These are phyloP conservation scores for Emergomyces africanus DNA, from an alignment of 2,329 filamentous ascomycete genomes.

Conservation along the genomic window DNA sequence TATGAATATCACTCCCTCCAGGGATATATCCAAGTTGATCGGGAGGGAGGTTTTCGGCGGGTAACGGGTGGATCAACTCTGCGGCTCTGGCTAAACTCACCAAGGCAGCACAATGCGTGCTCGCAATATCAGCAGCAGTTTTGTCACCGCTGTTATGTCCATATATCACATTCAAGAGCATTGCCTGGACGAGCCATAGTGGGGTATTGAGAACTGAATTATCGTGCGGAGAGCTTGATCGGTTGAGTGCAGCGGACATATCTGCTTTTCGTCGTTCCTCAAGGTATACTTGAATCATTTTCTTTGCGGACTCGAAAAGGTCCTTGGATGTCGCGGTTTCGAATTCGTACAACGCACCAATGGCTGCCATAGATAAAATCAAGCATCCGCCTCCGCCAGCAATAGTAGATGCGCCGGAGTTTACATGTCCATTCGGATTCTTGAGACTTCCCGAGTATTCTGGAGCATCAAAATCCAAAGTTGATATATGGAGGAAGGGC, in stretches of 20 bases:
- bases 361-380: constrained; percentile 77
- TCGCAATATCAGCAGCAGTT: constrained; percentile 78
- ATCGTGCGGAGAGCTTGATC: constrained; percentile 40
- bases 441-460: constrained; percentile 50
- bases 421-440: constrained; percentile 40
- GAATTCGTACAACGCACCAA: constrained; percentile 74
- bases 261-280: constrained; percentile 83
- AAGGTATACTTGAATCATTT: constrained; percentile 85
- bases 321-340: constrained; percentile 69
- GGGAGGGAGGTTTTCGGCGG: constrained; percentile 24
- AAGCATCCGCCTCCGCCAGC: constrained; percentile 74
- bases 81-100: constrained; percentile 85
- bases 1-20: constrained; percentile 43
- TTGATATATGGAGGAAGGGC: constrained; percentile 87
- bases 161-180: constrained; percentile 92
- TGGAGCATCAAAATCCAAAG: constrained; percentile 75
- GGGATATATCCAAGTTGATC: constrained; percentile 33
- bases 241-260: constrained; percentile 49
- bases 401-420: constrained; percentile 41
- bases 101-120: constrained; percentile 78
- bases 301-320: constrained; percentile 85
- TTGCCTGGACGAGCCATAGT: constrained; percentile 90
- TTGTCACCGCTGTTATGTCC: constrained; percentile 92
- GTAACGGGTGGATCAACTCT: constrained; percentile 47
- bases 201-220: constrained; percentile 61